phyloP scores from a whole-genome alignment of 805 yeast species.

The Yamadazyma phyllophila region DNA sequence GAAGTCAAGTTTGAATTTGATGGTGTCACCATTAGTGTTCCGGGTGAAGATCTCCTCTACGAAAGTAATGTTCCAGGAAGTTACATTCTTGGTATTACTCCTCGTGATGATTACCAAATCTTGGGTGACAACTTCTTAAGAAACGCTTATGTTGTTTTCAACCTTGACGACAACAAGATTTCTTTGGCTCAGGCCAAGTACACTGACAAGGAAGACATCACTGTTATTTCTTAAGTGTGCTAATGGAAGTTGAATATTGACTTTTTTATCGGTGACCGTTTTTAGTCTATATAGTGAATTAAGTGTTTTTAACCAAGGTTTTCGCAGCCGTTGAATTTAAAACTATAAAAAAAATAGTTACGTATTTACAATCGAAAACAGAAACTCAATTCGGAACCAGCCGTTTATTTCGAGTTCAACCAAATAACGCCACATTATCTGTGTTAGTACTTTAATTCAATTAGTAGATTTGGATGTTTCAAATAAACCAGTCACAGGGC shows the following conservation, averaged over 20 bases:
- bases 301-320: background rate
- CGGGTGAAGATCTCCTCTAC: conserved; percentile 12
- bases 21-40: conserved; percentile 5
- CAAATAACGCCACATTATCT: too few relatives aligned
- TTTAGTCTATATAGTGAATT: background rate
- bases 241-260: background rate
- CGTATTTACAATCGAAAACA: too few relatives aligned
- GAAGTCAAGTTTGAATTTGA: conserved; percentile 7
- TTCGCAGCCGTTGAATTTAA: too few relatives aligned
- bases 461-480: background rate
- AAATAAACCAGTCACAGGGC: conserved; percentile 1
- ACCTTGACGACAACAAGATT: conserved; percentile 53
- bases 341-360: too few relatives aligned
- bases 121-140: conserved; percentile 67
- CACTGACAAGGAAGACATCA: conserved; percentile 36
- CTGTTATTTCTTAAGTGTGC: conserved; percentile 19
- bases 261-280: background rate
- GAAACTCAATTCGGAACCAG: too few relatives aligned
- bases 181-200: conserved; percentile 44
- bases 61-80: background rate
- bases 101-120: conserved; percentile 22
- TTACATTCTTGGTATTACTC: background rate
- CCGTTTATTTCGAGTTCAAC: too few relatives aligned
- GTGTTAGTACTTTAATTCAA: background rate
- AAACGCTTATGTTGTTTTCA: conserved; percentile 62